phyloP scores from a whole-genome alignment of 768 basidiomycete genomes.

The Termitomyces sp. region DNA sequence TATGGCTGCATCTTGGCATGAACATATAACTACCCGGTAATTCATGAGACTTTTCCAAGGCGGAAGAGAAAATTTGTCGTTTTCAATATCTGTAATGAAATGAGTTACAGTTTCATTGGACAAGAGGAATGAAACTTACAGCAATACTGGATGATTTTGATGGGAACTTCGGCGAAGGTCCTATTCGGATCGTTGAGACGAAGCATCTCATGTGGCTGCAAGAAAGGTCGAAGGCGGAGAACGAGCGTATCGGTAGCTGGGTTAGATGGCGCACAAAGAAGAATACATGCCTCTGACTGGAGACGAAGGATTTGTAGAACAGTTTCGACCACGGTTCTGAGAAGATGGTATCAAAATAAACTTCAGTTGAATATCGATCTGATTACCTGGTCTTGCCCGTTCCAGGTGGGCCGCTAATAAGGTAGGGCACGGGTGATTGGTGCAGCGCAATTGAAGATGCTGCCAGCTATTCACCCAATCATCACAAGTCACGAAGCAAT shows the following conservation, averaged over 20 bases:
- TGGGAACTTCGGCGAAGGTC: conserved; percentile 48
- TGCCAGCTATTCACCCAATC: conserved; percentile 29
- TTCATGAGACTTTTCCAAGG: conserved; percentile 43
- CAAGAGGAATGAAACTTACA: conserved; percentile 28
- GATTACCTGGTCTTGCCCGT: conserved; percentile 49
- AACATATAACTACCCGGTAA: conserved; percentile 44
- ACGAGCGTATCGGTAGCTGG: conserved; percentile 49
- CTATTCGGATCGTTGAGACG: conserved; percentile 46
- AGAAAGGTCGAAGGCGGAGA: conserved; percentile 31
- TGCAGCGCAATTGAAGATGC: conserved; percentile 39
- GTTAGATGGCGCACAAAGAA: conserved; percentile 50
- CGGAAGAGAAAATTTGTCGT: conserved; percentile 42
- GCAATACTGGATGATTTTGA: conserved; percentile 42
- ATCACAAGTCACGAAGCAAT: neutral
- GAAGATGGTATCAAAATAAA: neutral
- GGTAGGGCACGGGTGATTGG: conserved; percentile 42
- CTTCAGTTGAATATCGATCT: neutral
- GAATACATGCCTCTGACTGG: conserved; percentile 42
- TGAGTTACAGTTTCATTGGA: neutral
- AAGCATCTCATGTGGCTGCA: conserved; percentile 41
- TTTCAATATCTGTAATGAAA: conserved; percentile 35
- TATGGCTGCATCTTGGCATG: conserved; percentile 44
- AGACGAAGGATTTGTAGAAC: conserved; percentile 47
- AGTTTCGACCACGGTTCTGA: conserved; percentile 44
- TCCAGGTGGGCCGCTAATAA: conserved; percentile 49